phyloP scores from a whole-genome alignment of 2,329 filamentous ascomycete genomes.

The Chalaropsis thielavioides region DNA sequence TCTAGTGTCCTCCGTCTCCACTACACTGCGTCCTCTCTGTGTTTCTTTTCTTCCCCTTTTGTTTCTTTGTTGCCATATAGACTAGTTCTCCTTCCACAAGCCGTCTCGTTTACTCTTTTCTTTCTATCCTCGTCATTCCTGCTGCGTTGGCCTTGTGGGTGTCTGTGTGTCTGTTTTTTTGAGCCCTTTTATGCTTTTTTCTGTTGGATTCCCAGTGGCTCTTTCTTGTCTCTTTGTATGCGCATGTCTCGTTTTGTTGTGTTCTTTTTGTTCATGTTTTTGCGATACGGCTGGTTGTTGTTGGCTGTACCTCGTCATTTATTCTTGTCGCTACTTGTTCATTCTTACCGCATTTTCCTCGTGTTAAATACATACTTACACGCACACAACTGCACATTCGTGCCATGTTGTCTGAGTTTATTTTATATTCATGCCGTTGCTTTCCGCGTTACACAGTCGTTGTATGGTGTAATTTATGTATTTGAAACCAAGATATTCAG shows the following conservation, averaged over 20 bases:
- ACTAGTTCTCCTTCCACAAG: not conserved
- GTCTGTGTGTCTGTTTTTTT: not conserved
- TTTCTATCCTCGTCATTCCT: not conserved
- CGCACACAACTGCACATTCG: too few relatives aligned
- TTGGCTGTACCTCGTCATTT: not conserved
- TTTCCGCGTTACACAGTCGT: too few relatives aligned
- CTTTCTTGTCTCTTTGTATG: slow-evolving; percentile 18
- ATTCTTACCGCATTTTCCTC: not conserved
- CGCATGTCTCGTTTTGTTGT: slow-evolving; percentile 16
- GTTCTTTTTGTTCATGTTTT: slow-evolving; percentile 2
- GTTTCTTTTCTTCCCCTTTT: not conserved
- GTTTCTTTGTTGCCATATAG: not conserved
- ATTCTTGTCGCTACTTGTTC: slow-evolving; percentile 1
- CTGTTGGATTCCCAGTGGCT: not conserved
- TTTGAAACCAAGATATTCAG: too few relatives aligned
- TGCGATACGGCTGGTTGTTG: not conserved
- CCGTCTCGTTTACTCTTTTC: not conserved
- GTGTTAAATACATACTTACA: too few relatives aligned
- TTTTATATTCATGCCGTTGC: too few relatives aligned
- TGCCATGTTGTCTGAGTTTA: too few relatives aligned
- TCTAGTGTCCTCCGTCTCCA: too few relatives aligned
- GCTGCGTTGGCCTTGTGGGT: not conserved
- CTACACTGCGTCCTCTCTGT: not conserved
- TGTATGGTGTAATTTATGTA: too few relatives aligned
- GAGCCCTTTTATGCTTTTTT: not conserved